Conservation (phyloP, 306 rosid genomes). For the Cucurbita argyrosperma region DNA sequence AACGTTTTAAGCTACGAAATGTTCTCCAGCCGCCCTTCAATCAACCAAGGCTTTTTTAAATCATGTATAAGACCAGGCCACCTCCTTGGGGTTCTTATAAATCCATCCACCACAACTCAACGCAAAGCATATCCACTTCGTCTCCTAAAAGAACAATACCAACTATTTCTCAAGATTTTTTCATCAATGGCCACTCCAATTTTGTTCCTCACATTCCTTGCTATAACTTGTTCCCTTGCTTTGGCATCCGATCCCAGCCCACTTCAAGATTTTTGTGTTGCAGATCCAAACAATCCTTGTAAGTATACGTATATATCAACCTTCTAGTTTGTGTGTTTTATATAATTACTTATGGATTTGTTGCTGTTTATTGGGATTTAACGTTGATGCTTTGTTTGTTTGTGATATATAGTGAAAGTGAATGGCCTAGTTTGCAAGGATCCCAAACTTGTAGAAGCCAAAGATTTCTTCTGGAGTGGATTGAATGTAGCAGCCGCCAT, state of each 20-base stretch:
- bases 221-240: neutral
- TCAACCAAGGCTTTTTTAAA: too few species aligned
- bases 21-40: too few species aligned
- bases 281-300: neutral
- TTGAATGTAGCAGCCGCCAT: constrained; percentile 16
- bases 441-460: constrained; percentile 10
- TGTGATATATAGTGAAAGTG: neutral
- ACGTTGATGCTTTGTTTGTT: neutral
- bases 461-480: constrained; percentile 25
- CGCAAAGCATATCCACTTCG: too few species aligned
- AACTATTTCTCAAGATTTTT: too few species aligned
- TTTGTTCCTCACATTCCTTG: neutral
- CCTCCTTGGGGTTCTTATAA: too few species aligned
- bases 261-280: neutral
- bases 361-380: neutral
- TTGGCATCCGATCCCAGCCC: neutral
- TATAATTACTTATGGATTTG: too few species aligned
- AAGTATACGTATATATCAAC: neutral
- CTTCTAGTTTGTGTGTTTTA: neutral
- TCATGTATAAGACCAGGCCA: too few species aligned
- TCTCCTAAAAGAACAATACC: too few species aligned
- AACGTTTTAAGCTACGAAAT: too few species aligned
- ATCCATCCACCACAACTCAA: too few species aligned
- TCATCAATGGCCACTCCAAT: neutral
- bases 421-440: constrained; percentile 24